Base-by-base conservation (phyloP, 345 rosid species). In the Lepidium sativum region DNA sequence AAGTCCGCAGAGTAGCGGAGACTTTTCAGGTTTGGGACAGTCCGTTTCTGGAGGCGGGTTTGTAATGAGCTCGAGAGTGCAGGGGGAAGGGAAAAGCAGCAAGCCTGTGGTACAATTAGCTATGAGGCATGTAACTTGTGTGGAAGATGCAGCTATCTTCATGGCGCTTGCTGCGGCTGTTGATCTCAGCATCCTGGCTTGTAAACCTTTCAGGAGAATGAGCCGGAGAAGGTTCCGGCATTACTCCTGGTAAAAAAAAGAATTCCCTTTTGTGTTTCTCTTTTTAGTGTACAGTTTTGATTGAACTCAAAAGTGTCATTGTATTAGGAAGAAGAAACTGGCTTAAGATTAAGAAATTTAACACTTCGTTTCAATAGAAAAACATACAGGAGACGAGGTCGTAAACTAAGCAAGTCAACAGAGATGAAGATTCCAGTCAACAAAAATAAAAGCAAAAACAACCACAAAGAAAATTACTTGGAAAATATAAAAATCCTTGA, bases 111-210 rank as follows among this genome's bases (percentile, higher is more conserved):
- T 92, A 35, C 96, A 92, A 12, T 72, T 92, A 38, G 95, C 95
- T 9, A 89, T 89, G 91, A 63, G 95, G 15, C 91, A 92, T 35
- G 89, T 92, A 14, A 92, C 96, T 2, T 92, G 96, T 7, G 86
- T 89, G 53, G 98, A 92, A 83, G 98, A 92, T 72, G 96, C 96
- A 27, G 96, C 98, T 29, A 92, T 89, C 31, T 92, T 92, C 74
- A 84, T 92, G 96, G 96, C 96, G 5, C 98, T 92, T 40, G 96
- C 95, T 9, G 92, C 95, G 5, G 96, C 96, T 0, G 91, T 87
- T 40, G 96, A 92, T 82, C 96, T 92, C 42, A 92, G 89, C 75
- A 82, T 92, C n/a, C 83, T 84, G 47, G 96, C 98, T 23, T 92
- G 98, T 78, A 89, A 79, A 79, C 92, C 96, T 33, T 89, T 89